A percentile compares a stretch with the other conserved stretches of the same genome.
Evolutionary conservation across 1,284 basidiomycete species (phyloP).

Genomic region (Irpex sp.): DNA sequence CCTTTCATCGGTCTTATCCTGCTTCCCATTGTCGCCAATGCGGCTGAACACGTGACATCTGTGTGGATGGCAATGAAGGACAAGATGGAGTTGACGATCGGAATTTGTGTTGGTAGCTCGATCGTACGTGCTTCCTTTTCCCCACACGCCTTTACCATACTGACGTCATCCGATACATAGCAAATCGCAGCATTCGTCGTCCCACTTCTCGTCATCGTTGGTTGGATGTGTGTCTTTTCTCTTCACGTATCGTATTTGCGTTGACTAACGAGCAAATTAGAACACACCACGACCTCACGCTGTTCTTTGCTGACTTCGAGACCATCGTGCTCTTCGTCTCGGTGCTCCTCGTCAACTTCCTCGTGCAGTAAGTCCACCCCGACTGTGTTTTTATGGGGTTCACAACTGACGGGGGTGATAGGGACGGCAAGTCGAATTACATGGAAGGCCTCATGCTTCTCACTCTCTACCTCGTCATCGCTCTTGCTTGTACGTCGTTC

Average conservation of each 20-base stretch:
- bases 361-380: slow-evolving; percentile 68
- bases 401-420: slow-evolving; percentile 30
- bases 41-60: slow-evolving; percentile 85
- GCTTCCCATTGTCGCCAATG: slow-evolving; percentile 81
- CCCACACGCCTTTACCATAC: neutral
- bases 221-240: slow-evolving; percentile 71
- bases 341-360: slow-evolving; percentile 84
- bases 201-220: slow-evolving; percentile 86
- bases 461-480: slow-evolving; percentile 40
- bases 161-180: slow-evolving; percentile 41
- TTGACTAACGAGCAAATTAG: slow-evolving; percentile 38
- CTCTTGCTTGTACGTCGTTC: slow-evolving; percentile 33
- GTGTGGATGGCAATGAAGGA: slow-evolving; percentile 93
- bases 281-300: slow-evolving; percentile 81
- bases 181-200: slow-evolving; percentile 93
- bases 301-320: slow-evolving; percentile 89
- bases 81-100: slow-evolving; percentile 90
- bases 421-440: slow-evolving; percentile 88
- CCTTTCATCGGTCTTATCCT: slow-evolving; percentile 84
- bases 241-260: neutral
- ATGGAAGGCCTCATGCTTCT: slow-evolving; percentile 86
- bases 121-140: slow-evolving; percentile 64
- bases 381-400: neutral
- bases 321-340: slow-evolving; percentile 89
- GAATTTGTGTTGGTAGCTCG: slow-evolving; percentile 90